A percentile compares a stretch with the other conserved stretches of the same genome.
Conservation (phyloP, 768 basidiomycete species). For the Rhodotorula kratochvilovae region DNA sequence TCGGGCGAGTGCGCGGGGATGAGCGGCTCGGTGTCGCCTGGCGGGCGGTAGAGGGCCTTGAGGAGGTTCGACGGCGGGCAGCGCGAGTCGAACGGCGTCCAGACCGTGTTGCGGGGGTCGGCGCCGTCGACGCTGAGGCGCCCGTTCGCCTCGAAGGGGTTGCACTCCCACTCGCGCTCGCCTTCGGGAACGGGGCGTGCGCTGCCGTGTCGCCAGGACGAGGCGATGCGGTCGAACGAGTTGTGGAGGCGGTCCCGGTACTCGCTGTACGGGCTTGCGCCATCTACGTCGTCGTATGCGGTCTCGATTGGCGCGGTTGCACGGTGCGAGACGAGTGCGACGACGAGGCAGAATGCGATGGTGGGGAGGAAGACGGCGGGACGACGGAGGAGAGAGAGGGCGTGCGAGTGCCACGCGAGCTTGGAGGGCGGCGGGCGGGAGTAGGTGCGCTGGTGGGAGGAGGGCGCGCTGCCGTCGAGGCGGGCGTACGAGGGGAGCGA, state of each 20-base stretch:
- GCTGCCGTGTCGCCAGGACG: neutral
- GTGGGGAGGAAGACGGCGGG: slow-evolving; percentile 14
- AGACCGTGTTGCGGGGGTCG: slow-evolving; percentile 5
- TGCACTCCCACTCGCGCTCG: slow-evolving; percentile 28
- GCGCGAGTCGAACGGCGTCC: slow-evolving; percentile 26
- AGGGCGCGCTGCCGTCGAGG: neutral
- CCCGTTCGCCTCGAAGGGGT: slow-evolving; percentile 32
- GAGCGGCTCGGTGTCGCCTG: slow-evolving; percentile 13
- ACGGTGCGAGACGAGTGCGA: neutral
- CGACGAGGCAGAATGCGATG: slow-evolving; percentile 5
- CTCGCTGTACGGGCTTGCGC: neutral
- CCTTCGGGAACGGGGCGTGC: neutral
- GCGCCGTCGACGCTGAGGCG: slow-evolving; percentile 21
- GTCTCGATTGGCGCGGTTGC: neutral
- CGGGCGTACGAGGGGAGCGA: neutral
- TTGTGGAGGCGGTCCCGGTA: neutral
- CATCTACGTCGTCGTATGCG: neutral
- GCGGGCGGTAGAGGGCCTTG: slow-evolving; percentile 16
- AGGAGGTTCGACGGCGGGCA: slow-evolving; percentile 28
- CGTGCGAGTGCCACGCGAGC: neutral
- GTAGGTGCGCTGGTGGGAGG: neutral
- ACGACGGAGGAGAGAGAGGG: neutral
- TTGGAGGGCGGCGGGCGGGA: neutral
- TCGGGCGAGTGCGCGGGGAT: slow-evolving; percentile 9
- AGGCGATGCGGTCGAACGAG: slow-evolving; percentile 15